Base-by-base conservation (phyloP, 306 rosid species). In the Heteromeles arbutifolia region DNA sequence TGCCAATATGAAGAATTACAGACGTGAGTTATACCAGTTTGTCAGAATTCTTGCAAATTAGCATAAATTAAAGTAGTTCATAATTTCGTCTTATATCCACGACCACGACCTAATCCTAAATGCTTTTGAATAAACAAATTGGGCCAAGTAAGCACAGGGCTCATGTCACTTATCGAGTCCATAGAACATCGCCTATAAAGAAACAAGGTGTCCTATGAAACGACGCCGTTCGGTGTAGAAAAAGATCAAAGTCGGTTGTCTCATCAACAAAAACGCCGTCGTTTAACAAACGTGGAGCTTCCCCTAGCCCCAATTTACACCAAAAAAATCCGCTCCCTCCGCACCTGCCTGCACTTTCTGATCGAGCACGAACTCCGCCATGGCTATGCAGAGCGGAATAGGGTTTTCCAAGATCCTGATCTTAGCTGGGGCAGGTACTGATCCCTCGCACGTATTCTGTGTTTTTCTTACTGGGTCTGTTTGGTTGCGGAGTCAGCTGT, bases 381-480 rank as follows among this genome's bases (percentile, higher is more conserved):
- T 92, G 98, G 96, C 94, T 59, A 68, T 88, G 88, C 98, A 92
- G 72, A 64, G 86, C 28, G 92, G 98, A 74, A 22, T 87, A 31
- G 96, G 89, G 24, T 3, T 91, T 19, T 86, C 92, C 54, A 88
- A 87, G 90, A 63, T 91, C 72, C 72, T 91, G 54, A 28, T 90
- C 79, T 65, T 92, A 29, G 92, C 90, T 21, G 98, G 94, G 78
- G 92, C 92, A 54, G 94, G 96, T 88, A 77, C 68, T 22, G 1
- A 53, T 43, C 5, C 28, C 43, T 67, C 4, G 24, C 43, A 64
- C 17, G 45, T 52, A 14, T 61, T 15, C 8, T 34, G 65, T 13
- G 21, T 3, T 39, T 19, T 68, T 31, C 28, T n/a, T 32, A 3
- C 76, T 48, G 21, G 21, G 3, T 61, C 71, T 10, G 31, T 75